phyloP scores from a whole-genome alignment of 768 basidiomycete genomes.

The Tricholoma matsutake region DNA sequence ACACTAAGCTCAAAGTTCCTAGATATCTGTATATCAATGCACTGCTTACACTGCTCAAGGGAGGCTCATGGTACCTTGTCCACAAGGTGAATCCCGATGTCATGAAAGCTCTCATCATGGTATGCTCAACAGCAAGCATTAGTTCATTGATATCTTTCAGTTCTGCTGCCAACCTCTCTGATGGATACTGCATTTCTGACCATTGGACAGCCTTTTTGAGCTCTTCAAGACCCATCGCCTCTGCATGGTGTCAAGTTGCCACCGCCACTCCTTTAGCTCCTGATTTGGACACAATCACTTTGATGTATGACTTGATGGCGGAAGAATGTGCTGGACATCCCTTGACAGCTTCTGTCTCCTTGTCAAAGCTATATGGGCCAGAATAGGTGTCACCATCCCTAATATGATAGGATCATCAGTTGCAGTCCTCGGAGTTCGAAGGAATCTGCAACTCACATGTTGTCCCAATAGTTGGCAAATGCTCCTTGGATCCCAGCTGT shows the following conservation, averaged over 20 bases:
- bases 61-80: constrained; percentile 12
- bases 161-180: no score
- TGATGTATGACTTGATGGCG: no score
- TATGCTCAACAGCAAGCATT: constrained; percentile 10
- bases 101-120: constrained; percentile 16
- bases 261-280: no score
- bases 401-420: neutral
- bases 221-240: no score
- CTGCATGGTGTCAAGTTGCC: no score
- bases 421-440: neutral
- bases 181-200: no score
- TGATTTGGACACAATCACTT: no score
- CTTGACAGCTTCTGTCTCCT: no score
- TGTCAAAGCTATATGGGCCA: constrained; percentile 19
- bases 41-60: neutral
- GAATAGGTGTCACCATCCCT: constrained; percentile 19
- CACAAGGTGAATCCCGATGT: constrained; percentile 10
- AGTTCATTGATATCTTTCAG: no score
- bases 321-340: no score
- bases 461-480: constrained; percentile 26
- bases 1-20: constrained; percentile 4
- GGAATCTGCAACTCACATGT: constrained; percentile 14
- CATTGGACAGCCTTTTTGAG: no score
- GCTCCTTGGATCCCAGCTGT: constrained; percentile 25
- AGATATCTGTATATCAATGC: constrained; percentile 4